These are phyloP conservation scores for Adansonia madagascariensis DNA, from an alignment of 441 rosid species.

Conservation along the genomic window DNA sequence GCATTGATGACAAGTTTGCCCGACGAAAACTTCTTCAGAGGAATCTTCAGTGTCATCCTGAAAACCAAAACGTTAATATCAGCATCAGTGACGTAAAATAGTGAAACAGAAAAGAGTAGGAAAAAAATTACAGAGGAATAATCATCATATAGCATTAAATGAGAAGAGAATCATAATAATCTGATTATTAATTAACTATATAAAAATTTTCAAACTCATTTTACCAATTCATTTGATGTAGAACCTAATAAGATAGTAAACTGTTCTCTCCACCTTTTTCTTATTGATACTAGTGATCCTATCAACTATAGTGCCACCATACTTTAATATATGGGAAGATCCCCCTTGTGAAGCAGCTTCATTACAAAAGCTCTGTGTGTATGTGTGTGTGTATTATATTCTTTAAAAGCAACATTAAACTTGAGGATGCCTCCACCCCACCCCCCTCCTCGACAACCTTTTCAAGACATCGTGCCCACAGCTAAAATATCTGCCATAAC, in stretches of 20 bases:
- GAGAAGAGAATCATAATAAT: slow-evolving; percentile 11
- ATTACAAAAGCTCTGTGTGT: too few species aligned
- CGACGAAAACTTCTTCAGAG: slow-evolving; percentile 65
- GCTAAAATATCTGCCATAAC: slow-evolving; percentile 1
- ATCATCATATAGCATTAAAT: slow-evolving; percentile 9
- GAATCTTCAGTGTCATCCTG: slow-evolving; percentile 79
- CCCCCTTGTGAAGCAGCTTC: neutral
- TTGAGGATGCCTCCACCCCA: neutral
- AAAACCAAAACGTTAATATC: slow-evolving; percentile 30
- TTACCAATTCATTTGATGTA: neutral
- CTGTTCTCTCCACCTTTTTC: neutral
- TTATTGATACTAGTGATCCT: neutral
- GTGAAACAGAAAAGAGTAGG: neutral
- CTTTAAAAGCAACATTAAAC: slow-evolving; percentile 12
- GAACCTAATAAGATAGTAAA: slow-evolving; percentile 1
- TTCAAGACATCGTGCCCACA: neutral
- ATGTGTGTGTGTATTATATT: neutral
- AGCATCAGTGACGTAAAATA: slow-evolving; percentile 17
- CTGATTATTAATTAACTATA: neutral
- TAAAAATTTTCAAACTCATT: slow-evolving; percentile 3
- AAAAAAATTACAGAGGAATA: neutral
- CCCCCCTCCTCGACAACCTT: neutral
- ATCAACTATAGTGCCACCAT: neutral
- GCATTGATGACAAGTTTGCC: slow-evolving; percentile 87
- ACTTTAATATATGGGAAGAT: neutral